Base-by-base conservation (phyloP, 306 rosid species). In the Vigna mungo region DNA sequence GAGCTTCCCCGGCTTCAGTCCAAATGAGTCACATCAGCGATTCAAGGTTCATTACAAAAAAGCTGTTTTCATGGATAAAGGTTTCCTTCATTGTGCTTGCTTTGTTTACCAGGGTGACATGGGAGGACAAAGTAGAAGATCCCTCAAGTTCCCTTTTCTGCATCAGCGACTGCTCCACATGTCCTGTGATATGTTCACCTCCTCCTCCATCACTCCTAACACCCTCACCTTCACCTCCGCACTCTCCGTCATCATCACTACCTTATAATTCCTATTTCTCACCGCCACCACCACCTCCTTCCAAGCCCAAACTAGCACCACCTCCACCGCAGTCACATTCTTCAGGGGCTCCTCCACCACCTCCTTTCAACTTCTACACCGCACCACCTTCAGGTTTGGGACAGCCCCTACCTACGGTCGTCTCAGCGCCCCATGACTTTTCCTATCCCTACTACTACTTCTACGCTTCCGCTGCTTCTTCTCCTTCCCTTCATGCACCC, bases 151-250 rank as follows among this genome's bases (percentile, higher is more conserved):
- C 67, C 41, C 54, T 63, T 37, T 78, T 83, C 32, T 92, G 97
- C 70, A 85, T 88, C 80, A 90, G 89, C 46, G 92, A 88, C 0
- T 92, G 96, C 70, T 55, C 74, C 71, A 90, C 94, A 48, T 93
- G 96, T 77, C 94, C 96, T 1, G 76, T 84, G 7, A 77, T 93
- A 34, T 93, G 97, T 51, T 82, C 97, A 27, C 88, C 96, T 1
- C 93, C 98, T 23, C 86, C 91, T 23, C 76, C 86, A 54, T 72
- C 71, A 1, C 71, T 80, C 20, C 36, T 36, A 53, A 8, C 59
- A 44, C 58, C 78, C 9, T 13, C 82, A 47, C 56, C 83, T 0
- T 8, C 68, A 1, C 2, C 17, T 30, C 80, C 70, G 13, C 84
- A 82, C 23, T 65, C 83, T 11, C 77, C 83, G 0, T 36, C 85